Base-by-base conservation (phyloP, 164 flowering plant species). In the Taxillus chinensis region DNA sequence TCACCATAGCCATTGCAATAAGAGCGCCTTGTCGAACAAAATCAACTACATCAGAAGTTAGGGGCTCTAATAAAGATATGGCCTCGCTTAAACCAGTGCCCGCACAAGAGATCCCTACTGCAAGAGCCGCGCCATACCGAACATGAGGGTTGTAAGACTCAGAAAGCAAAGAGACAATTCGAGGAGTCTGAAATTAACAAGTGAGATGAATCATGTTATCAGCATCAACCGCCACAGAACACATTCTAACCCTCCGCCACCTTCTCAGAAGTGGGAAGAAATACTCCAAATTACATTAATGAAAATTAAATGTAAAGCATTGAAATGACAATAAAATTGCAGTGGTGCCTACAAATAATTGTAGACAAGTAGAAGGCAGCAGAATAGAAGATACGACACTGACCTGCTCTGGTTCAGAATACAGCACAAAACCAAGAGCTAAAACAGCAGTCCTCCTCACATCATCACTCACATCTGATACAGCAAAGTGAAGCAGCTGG, bases 1-100 rank as follows among this genome's bases (percentile, higher is more conserved):
- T 85, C 16, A 95, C 97, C 99, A 95, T 95, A 55, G 99, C 99
- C 97, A 95, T 91, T 14, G 99, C 95, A 71, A 95, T 91, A 46
- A 95, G 87, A 55, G 99, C 99, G 67, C 99, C 99, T 77, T 95
- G 99, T 43, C 99, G 96, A 63, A 95, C 99, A 85, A 95, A 95
- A 70, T 95, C 99, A 56, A 89, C 97, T 50, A 89, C 99, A 83
- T 95, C 97, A 55, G 96, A 95, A 39, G 96, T 95, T 46, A 95
- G 77, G 59, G 96, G 99, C 80, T 95, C 99, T 38, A 95, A 77
- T 80, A 95, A 76, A 37, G 99, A 89, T 74, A 95, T 89, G 55
- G 99, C 99, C 65, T 95, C 99, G 77, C 99, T 87, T 64, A 95
- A 65, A 50, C 99, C 97, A 57, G 99, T 95, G 43, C 99, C 99